Conservation (phyloP, 768 basidiomycete genomes). For the Amanita phalloides region DNA sequence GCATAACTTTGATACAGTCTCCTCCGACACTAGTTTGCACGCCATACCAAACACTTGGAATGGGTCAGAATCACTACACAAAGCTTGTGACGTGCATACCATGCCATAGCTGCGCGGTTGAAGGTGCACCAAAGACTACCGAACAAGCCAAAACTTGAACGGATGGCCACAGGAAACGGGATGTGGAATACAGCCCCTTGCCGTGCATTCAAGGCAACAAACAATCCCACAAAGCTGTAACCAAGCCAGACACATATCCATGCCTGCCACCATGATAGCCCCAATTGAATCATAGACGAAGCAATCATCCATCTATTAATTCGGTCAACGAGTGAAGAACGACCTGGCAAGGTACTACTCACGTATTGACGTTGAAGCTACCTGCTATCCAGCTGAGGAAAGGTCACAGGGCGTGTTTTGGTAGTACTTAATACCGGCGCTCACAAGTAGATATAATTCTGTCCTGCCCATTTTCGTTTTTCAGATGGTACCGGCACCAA, state of each 20-base stretch:
- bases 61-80: no score
- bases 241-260: constrained; percentile 73
- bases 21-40: constrained; percentile 78
- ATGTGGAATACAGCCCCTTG: constrained; percentile 71
- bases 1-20: constrained; percentile 61
- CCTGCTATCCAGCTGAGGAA: constrained; percentile 64
- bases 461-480: constrained; percentile 53
- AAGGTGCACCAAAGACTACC: constrained; percentile 75
- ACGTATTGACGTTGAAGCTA: constrained; percentile 73
- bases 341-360: constrained; percentile 13
- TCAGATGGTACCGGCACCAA: constrained; percentile 54
- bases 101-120: constrained; percentile 64
- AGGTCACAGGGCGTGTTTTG: constrained; percentile 1
- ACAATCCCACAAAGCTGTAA: constrained; percentile 48
- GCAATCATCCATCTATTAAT: constrained; percentile 59
- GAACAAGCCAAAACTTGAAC: constrained; percentile 72
- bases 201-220: constrained; percentile 69
- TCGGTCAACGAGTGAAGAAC: neutral
- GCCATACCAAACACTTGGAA: constrained; percentile 60
- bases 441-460: constrained; percentile 62
- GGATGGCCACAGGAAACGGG: constrained; percentile 65
- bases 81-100: constrained; percentile 28
- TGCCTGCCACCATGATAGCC: constrained; percentile 77
- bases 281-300: constrained; percentile 62
- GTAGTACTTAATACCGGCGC: constrained; percentile 9